Base-by-base conservation (phyloP, 2,329 filamentous ascomycete species). In the Teratosphaeria epicoccoides region DNA sequence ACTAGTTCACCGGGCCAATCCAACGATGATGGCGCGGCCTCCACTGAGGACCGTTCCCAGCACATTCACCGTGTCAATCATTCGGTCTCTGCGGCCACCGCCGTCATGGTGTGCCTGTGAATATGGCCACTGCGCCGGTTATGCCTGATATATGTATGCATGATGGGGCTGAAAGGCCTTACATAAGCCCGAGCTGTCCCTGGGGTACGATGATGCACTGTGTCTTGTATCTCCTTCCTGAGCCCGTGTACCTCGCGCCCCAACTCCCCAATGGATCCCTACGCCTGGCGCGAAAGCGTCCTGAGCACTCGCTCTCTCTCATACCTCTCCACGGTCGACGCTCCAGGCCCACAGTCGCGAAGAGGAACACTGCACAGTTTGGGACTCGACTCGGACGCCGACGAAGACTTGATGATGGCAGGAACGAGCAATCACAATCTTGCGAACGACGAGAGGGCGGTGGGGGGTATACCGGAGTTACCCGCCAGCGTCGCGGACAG, bases 221-320 rank as follows among this genome's bases (percentile, higher is more conserved):
- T n/a, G n/a, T n/a, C n/a, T n/a, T n/a, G n/a, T n/a, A n/a, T n/a
- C n/a, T n/a, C n/a, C n/a, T n/a, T n/a, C n/a, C n/a, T n/a, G n/a
- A n/a, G n/a, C n/a, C n/a, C n/a, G n/a, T n/a, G n/a, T n/a, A n/a
- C n/a, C n/a, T n/a, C n/a, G n/a, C n/a, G 14, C 6, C n/a, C n/a
- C n/a, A 40, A n/a, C 5, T 17, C 2, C n/a, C 7, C 3, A 20
- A 52, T 55, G 47, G 57, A 59, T 47, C 49, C 56, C 14, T 56
- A 55, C 40, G 40, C 55, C 49, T 61, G 61, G 59, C 61, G 59
- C 53, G 61, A 66, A 52, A 59, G 57, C 17, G 65, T 66, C 46
- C 58, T 67, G n/a, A 65, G 63, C 23, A 66, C 66, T 4, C 63
- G 66, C 53, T 63, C 62, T 6, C 61, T 68, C 33, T 65, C 65